These are phyloP conservation scores for Pseudogymnoascus verrucosus DNA, from an alignment of 2,329 filamentous ascomycete species.

Conservation along the genomic window DNA sequence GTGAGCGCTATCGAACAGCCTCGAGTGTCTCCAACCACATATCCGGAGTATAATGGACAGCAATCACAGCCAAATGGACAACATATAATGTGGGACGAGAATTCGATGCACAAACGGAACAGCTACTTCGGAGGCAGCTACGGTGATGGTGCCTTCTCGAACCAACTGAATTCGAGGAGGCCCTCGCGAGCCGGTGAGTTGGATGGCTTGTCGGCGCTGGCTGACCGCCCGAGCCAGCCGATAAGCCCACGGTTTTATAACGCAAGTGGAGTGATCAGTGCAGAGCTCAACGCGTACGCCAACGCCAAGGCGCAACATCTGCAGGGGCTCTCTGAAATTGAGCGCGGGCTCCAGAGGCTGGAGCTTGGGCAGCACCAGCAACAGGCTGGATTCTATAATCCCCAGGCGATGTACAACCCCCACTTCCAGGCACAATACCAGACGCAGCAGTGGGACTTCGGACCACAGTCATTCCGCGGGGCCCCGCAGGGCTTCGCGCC, in stretches of 20 bases:
- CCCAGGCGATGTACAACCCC: constrained; percentile 29
- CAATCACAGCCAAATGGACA: background rate
- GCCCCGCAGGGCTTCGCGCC: constrained; percentile 25
- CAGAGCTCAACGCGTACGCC: constrained; percentile 22
- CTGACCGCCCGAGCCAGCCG: background rate
- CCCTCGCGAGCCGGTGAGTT: background rate
- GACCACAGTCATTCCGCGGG: constrained; percentile 28
- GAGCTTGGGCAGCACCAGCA: constrained; percentile 22
- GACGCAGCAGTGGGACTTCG: constrained; percentile 33
- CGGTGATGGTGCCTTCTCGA: background rate
- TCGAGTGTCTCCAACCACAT: background rate
- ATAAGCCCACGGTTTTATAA: background rate
- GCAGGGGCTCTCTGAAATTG: constrained; percentile 15
- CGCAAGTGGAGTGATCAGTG: background rate
- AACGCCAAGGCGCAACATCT: constrained; percentile 16
- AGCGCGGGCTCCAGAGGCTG: constrained; percentile 23
- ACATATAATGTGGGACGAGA: background rate
- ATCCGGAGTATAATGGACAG: background rate
- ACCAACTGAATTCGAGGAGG: background rate
- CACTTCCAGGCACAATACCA: constrained; percentile 33
- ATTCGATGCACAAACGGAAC: background rate
- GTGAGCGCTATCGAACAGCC: background rate
- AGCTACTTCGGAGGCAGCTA: background rate
- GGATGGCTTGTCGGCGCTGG: background rate
- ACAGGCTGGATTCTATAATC: constrained; percentile 24